A percentile compares a stretch with the other conserved stretches of the same genome.
phyloP scores from a whole-genome alignment of 2,329 filamentous ascomycete species.

The Fusarium sterilihyphosum region DNA sequence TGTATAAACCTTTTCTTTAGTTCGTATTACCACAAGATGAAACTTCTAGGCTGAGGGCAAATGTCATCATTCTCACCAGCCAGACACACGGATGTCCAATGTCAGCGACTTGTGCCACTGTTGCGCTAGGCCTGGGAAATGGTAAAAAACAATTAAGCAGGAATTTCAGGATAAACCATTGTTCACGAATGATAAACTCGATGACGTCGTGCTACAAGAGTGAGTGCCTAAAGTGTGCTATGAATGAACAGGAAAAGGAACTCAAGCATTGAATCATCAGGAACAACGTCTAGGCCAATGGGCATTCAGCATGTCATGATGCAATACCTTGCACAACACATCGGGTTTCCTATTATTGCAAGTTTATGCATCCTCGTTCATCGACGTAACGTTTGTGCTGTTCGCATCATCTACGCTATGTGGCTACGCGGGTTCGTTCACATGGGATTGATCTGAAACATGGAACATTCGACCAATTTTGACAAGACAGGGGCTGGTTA shows the following conservation, averaged over 20 bases:
- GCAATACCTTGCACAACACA: not conserved
- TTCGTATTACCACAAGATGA: not conserved
- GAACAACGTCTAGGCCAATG: not conserved
- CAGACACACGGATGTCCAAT: not conserved
- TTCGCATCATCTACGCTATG: not conserved
- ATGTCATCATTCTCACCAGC: not conserved
- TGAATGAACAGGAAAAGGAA: not conserved
- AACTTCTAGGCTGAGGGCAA: no score
- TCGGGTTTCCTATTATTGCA: not conserved
- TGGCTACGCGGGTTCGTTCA: not conserved
- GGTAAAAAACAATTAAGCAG: not conserved
- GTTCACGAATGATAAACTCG: not conserved
- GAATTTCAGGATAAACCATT: not conserved
- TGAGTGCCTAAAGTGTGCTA: not conserved
- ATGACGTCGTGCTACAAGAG: not conserved
- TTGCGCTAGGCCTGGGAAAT: not conserved
- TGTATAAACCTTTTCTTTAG: not conserved
- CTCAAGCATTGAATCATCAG: not conserved
- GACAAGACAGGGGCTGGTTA: constrained; percentile 2
- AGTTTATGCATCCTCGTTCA: not conserved
- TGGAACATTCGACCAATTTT: constrained; percentile 20
- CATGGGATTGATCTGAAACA: constrained; percentile 29
- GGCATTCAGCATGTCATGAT: not conserved
- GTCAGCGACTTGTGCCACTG: not conserved
- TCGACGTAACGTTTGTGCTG: not conserved